Base-by-base conservation (phyloP, 2,329 filamentous ascomycete genomes). In the Graphilbum fragrans region DNA sequence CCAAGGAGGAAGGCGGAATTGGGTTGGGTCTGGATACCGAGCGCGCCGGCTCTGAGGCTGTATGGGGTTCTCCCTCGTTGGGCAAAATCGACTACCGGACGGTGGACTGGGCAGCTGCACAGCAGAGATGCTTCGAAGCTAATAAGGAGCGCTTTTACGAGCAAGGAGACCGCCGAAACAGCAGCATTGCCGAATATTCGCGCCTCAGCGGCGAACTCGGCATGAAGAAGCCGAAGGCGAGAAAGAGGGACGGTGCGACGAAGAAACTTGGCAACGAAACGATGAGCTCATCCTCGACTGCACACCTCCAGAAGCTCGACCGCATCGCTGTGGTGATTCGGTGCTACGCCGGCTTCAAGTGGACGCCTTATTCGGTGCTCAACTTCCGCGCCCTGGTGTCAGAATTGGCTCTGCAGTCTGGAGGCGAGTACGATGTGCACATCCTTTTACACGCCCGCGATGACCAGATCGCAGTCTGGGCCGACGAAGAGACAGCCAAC, bases 371-470 rank as follows among this genome's bases (percentile, higher is more conserved):
- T 55, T 77, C 83, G 35, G 69, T 92, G 29, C 67, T 93, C 53
- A 88, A 88, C 59, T 72, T 94, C 51, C 82, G 86, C 16, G 81
- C 87, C 25, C 65, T 94, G 52, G 77, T 94, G 34, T 77, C 81
- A 4, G 86, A 94, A 59, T 67, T 93, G 10, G 77, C 80, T 8
- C 64, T 94, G 38, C 69, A 76, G 42, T 88, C 84, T 0, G 85
- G 86, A 25, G 84, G 82, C 37, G 85, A 94, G 56, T 94, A 92
- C 52, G 72, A 74, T 5, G 70, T 94, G 3, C 85, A 92, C 58
- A 86, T 94, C 55, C 67, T 94, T 29, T 72, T 94, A 32, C 86
- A 94, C 50, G 84, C 93, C 49, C 86, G 85, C 52, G 82, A 93
- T 57, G 73, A 82, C 50, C 76, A 83, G 52, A 64, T 80, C 34